Evolutionary conservation across 495 filamentous ascomycete genomes (phyloP).

Genomic region (Penicillium pancosmium): DNA sequence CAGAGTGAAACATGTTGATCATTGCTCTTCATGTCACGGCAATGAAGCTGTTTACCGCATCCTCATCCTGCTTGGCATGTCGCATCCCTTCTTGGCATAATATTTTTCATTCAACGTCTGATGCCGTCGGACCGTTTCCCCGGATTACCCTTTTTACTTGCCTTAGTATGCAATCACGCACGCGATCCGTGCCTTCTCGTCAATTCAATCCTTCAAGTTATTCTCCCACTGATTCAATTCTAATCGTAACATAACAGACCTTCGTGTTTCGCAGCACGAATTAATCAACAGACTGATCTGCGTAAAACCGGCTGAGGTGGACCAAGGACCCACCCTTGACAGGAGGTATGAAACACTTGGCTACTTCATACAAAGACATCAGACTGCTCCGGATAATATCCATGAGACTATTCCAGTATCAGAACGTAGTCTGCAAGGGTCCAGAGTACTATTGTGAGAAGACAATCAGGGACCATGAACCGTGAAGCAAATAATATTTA

Average conservation of each 20-base stretch:
- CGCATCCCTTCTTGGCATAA: constrained; percentile 18
- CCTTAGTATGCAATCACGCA: not conserved
- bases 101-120: not conserved
- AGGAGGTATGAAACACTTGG: constrained; percentile 11
- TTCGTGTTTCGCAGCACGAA: too few species aligned
- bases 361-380: not conserved
- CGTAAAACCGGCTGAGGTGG: constrained; percentile 2
- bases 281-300: not conserved
- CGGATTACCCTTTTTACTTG: constrained; percentile 1
- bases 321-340: constrained; percentile 7
- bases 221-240: not conserved
- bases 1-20: constrained; percentile 16
- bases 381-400: constrained; percentile 7
- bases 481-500: not conserved
- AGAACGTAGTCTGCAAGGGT: constrained; percentile 17
- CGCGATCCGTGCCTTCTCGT: not conserved
- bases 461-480: not conserved
- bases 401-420: constrained; percentile 20
- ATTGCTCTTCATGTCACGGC: constrained; percentile 27
- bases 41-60: not conserved
- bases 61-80: constrained; percentile 20
- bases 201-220: not conserved
- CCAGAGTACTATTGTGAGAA: not conserved
- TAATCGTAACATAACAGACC: too few species aligned
- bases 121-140: constrained; percentile 13